phyloP scores from a whole-genome alignment of 352 stramenopile genomes.

The Phytopythium kandeliae region DNA sequence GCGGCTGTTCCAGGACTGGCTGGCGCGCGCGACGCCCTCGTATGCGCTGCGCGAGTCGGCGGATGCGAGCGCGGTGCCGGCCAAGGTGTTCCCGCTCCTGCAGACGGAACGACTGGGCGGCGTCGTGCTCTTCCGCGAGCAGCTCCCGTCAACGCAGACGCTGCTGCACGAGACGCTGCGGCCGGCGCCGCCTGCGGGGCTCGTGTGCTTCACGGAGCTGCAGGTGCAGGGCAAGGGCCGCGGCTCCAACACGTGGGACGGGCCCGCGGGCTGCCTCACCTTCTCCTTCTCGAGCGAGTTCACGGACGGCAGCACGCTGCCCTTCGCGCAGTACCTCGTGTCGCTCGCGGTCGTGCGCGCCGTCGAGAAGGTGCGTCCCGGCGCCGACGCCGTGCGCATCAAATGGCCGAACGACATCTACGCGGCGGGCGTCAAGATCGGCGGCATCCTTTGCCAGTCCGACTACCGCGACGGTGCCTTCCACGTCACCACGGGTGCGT shows the following conservation, averaged over 20 bases:
- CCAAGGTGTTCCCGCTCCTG: constrained; percentile 52
- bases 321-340: constrained; percentile 89
- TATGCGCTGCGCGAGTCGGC: constrained; percentile 11
- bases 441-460: constrained; percentile 87
- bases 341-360: constrained; percentile 83
- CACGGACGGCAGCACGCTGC: constrained; percentile 68
- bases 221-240: constrained; percentile 79
- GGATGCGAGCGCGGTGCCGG: constrained; percentile 23
- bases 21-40: constrained; percentile 22
- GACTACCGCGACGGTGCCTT: constrained; percentile 78
- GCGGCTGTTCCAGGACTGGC: constrained; percentile 62
- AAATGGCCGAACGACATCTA: constrained; percentile 94
- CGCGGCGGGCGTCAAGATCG: constrained; percentile 85
- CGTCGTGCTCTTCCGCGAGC: constrained; percentile 67
- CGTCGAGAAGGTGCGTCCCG: constrained; percentile 54
- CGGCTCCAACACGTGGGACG: constrained; percentile 82
- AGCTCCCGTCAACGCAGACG: constrained; percentile 78
- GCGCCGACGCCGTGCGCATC: constrained; percentile 67
- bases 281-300: constrained; percentile 89
- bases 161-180: constrained; percentile 72
- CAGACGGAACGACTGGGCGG: constrained; percentile 56
- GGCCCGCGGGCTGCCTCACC: constrained; percentile 85
- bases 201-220: constrained; percentile 79
- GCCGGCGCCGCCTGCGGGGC: constrained; percentile 47
- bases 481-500: constrained; percentile 72